Conservation (phyloP, 805 yeast species). For the Schizosaccharomyces pombe region DNA sequence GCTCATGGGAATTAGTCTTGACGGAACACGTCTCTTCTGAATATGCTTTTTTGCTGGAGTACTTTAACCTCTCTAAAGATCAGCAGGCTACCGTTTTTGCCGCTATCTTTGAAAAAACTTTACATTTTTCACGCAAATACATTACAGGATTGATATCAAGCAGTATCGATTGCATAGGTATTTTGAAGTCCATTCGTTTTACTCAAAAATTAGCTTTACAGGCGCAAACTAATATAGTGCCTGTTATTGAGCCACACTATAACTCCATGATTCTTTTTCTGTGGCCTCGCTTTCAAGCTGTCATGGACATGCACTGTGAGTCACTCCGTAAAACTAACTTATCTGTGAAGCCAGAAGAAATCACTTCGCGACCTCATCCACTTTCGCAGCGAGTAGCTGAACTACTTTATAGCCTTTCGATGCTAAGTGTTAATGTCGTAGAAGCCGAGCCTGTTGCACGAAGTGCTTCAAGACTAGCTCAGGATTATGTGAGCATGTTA, state of each 20-base stretch:
- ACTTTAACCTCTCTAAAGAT: constrained; percentile 8
- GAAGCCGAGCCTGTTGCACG: constrained; percentile 47
- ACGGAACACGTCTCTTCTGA: neutral
- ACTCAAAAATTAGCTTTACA: constrained; percentile 41
- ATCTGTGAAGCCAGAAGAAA: constrained; percentile 12
- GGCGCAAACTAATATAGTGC: constrained; percentile 44
- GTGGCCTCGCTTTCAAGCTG: constrained; percentile 68
- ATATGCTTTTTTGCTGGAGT: neutral
- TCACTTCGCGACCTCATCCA: constrained; percentile 24
- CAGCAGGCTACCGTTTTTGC: constrained; percentile 16
- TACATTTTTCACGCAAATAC: constrained; percentile 26
- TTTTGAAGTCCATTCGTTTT: constrained; percentile 49
- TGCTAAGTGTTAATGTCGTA: constrained; percentile 21
- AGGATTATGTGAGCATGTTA: constrained; percentile 56
- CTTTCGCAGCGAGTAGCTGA: constrained; percentile 63
- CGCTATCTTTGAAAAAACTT: constrained; percentile 29
- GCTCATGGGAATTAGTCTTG: neutral
- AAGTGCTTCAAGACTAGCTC: constrained; percentile 43
- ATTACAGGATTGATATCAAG: constrained; percentile 19
- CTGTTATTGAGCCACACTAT: constrained; percentile 47
- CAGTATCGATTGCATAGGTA: constrained; percentile 50
- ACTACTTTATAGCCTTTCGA: constrained; percentile 44
- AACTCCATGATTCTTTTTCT: constrained; percentile 39
- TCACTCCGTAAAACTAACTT: neutral
- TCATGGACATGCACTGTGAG: neutral